Conservation (phyloP, 139 green algal genomes). For the Mychonastes homosphaera region DNA sequence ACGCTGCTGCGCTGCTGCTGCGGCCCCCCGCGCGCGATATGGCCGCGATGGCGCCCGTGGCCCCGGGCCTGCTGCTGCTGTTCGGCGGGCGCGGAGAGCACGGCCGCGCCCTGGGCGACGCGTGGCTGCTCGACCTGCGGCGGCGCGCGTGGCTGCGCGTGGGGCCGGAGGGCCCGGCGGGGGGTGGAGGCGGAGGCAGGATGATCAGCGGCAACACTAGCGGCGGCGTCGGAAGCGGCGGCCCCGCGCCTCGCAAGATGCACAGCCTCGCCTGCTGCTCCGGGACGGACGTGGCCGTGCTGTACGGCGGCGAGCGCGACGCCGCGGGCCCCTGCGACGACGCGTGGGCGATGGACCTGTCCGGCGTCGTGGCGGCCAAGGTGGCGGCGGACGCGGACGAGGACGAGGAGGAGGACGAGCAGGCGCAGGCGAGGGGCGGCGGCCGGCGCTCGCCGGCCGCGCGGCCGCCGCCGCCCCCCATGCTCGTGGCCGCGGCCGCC, state of each 20-base stretch:
- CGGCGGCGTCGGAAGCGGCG: background rate
- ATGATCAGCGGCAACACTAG: background rate
- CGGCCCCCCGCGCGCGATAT: conserved; percentile 43
- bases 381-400: background rate
- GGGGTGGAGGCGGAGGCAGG: no score
- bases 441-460: background rate
- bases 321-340: conserved; percentile 38
- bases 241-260: conserved; percentile 42
- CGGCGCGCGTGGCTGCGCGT: conserved; percentile 30
- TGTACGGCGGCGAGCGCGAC: conserved; percentile 62
- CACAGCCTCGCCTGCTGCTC: conserved; percentile 1
- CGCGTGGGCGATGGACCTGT: conserved; percentile 45
- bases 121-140: conserved; percentile 59
- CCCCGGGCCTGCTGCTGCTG: conserved; percentile 38
- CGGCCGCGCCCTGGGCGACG: conserved; percentile 44
- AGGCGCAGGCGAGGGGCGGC: background rate
- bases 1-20: background rate
- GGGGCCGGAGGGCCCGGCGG: background rate
- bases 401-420: background rate
- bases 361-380: background rate
- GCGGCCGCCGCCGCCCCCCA: background rate
- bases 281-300: conserved; percentile 8
- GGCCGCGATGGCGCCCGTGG: conserved; percentile 39
- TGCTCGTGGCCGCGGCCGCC: background rate
- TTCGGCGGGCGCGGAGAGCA: conserved; percentile 49